Base-by-base conservation (phyloP, 2,329 filamentous ascomycete species). In the Talaromyces sp. region DNA sequence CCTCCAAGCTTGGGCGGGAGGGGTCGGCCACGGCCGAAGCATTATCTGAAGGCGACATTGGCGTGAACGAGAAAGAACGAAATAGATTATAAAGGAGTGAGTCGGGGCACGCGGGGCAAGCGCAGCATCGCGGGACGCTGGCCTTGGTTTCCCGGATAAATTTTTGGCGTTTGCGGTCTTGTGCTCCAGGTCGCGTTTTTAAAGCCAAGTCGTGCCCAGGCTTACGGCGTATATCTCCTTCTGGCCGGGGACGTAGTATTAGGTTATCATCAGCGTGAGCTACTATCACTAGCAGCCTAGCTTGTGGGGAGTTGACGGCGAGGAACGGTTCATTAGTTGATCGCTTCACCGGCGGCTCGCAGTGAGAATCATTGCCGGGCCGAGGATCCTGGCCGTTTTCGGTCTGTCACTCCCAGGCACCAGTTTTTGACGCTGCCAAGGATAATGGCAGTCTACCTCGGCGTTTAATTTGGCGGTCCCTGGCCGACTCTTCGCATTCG, bases 151-250 rank as follows among this genome's bases (percentile, higher is more conserved):
- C 21, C 43, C 43, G 43, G 21, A 46, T 46, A 46, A 46, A 13
- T 46, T 46, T 46, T 46, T 11, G 43, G 43, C 9, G 5, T 52
- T 50, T 29, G 24, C n/a, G 49, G 24, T 52, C 26, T 52, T 52
- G 49, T 52, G 49, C 35, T 59, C 38, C 35, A 38, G 24, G 26
- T 27, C 58, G 41, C 31, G 21, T 38, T 56, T 38, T 26, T 27
- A 55, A 35, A 53, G 38, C 41, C 29, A 21, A 63, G 64, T 69
- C 75, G 75, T 77, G 73, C 74, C 75, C 70, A 75, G 68, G 71
- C 71, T 75, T 77, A 77, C 75, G 63, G 74, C 75, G 75, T 77
- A 77, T 69, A 75, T 77, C 71, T 76, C 74, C 74, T 77, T 76
- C 75, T 77, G 74, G 54, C 60, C 57, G 46, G 38, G n/a, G 57